A percentile compares a stretch with the other conserved stretches of the same genome.
Conservation (phyloP, 768 basidiomycete genomes). For the Hygrophorus russula region DNA sequence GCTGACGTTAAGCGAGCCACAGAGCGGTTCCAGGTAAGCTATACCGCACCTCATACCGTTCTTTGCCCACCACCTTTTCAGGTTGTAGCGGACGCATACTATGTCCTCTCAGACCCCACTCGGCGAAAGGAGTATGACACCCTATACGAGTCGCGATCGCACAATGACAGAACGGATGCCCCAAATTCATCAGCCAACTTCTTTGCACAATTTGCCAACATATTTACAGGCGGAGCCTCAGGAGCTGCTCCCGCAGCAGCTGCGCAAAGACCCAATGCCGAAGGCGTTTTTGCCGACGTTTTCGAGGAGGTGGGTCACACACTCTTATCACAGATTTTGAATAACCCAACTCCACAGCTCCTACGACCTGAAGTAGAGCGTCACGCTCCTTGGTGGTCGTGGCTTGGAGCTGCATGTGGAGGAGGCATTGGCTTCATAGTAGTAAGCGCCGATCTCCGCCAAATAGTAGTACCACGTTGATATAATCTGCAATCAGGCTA, state of each 20-base stretch:
- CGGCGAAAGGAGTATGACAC: constrained; percentile 64
- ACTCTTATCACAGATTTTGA: not conserved
- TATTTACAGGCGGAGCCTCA: constrained; percentile 43
- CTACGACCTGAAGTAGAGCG: constrained; percentile 74
- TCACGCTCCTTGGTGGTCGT: constrained; percentile 64
- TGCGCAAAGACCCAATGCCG: constrained; percentile 53
- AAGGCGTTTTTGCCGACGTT: constrained; percentile 78
- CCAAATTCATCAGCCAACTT: constrained; percentile 63
- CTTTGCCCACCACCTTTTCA: constrained; percentile 15
- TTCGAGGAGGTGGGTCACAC: constrained; percentile 68
- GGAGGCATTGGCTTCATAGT: constrained; percentile 51
- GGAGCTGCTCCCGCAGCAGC: constrained; percentile 16
- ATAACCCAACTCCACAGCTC: constrained; percentile 31
- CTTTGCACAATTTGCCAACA: constrained; percentile 64
- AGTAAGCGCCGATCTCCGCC: constrained; percentile 11
- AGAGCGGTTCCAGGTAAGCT: constrained; percentile 67
- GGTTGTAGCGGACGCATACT: constrained; percentile 92
- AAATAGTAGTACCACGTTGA: too few relatives aligned
- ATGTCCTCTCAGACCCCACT: constrained; percentile 73
- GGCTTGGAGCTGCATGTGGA: constrained; percentile 62
- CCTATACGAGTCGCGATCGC: constrained; percentile 44
- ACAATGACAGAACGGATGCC: constrained; percentile 42
- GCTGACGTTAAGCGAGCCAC: constrained; percentile 68
- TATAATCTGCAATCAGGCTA: constrained; percentile 28
- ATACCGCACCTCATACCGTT: not conserved